Percentiles rank a stretch among this genome's conserved stretches.
phyloP scores from a whole-genome alignment of 441 rosid genomes.

The Syzygium malaccense region DNA sequence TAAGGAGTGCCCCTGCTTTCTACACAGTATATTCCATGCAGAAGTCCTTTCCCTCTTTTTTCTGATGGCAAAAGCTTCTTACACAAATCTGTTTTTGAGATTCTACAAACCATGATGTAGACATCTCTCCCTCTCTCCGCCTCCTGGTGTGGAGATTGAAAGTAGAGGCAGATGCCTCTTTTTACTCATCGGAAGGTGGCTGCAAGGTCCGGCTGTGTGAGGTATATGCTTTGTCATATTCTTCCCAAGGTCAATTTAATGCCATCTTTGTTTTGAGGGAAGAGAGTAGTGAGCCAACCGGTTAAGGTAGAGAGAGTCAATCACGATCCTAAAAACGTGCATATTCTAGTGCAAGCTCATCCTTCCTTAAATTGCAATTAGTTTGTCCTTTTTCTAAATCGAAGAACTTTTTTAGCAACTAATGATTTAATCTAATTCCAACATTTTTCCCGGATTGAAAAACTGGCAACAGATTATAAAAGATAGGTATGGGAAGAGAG shows the following conservation, averaged over 20 bases:
- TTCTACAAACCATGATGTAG: slow-evolving; percentile 13
- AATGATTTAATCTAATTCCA: neutral
- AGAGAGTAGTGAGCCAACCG: neutral
- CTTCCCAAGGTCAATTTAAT: neutral
- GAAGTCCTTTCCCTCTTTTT: slow-evolving; percentile 1
- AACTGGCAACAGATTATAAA: neutral
- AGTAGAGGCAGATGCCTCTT: slow-evolving; percentile 14
- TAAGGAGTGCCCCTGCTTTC: slow-evolving; percentile 12
- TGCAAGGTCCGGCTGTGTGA: slow-evolving; percentile 1
- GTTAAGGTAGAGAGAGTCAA: neutral
- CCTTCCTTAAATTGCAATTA: neutral
- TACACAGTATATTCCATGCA: slow-evolving; percentile 13
- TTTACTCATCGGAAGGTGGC: slow-evolving; percentile 1
- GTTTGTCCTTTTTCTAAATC: neutral
- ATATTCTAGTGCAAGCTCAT: neutral
- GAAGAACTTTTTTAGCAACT: neutral
- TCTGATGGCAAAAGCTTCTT: slow-evolving; percentile 5
- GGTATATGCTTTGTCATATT: slow-evolving; percentile 35
- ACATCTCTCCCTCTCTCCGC: neutral
- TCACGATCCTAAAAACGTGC: neutral
- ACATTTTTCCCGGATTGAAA: neutral
- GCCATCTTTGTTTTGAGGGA: neutral
- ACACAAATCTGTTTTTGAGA: neutral
- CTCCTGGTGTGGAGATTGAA: neutral
- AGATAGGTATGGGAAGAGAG: neutral